Conservation (phyloP, 768 basidiomycete genomes). For the Sarcomyxa edulis region DNA sequence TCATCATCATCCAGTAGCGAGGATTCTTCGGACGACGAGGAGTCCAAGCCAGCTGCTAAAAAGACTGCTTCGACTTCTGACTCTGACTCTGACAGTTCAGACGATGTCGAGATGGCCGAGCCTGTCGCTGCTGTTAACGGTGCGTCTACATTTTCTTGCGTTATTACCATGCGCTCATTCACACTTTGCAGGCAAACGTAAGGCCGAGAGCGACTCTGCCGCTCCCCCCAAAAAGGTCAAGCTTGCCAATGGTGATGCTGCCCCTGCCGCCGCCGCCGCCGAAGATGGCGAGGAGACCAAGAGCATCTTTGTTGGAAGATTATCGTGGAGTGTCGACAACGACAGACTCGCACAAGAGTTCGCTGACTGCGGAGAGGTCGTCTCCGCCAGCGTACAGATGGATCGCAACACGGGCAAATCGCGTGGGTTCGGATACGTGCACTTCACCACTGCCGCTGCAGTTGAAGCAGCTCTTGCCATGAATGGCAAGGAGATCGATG, state of each 20-base stretch:
- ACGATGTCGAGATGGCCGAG: slow-evolving; percentile 55
- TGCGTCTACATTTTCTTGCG: slow-evolving; percentile 15
- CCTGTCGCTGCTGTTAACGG: slow-evolving; percentile 32
- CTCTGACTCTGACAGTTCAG: slow-evolving; percentile 22
- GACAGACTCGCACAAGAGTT: slow-evolving; percentile 94
- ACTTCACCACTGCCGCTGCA: slow-evolving; percentile 64
- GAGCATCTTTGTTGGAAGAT: slow-evolving; percentile 85
- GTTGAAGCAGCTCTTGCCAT: slow-evolving; percentile 77
- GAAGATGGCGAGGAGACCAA: slow-evolving; percentile 46
- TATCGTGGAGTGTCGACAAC: slow-evolving; percentile 97
- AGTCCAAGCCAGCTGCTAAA: slow-evolving; percentile 16
- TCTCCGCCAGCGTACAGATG: slow-evolving; percentile 82
- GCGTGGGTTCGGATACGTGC: slow-evolving; percentile 81
- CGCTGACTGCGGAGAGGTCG: slow-evolving; percentile 81
- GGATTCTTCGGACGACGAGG: slow-evolving; percentile 3
- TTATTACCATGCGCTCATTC: not conserved
- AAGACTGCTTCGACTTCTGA: slow-evolving; percentile 21
- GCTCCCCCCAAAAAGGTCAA: slow-evolving; percentile 80
- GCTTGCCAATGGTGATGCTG: slow-evolving; percentile 52
- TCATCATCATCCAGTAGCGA: not conserved
- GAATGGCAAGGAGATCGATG: slow-evolving; percentile 89
- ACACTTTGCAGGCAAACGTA: slow-evolving; percentile 60
- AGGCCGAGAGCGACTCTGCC: slow-evolving; percentile 60
- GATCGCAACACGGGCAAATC: slow-evolving; percentile 80
- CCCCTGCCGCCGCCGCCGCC: slow-evolving; percentile 24